Percentiles rank a stretch among this genome's conserved stretches.
Evolutionary conservation across 345 rosid species (phyloP).

Genomic region (Hibiscus tridactylites): DNA sequence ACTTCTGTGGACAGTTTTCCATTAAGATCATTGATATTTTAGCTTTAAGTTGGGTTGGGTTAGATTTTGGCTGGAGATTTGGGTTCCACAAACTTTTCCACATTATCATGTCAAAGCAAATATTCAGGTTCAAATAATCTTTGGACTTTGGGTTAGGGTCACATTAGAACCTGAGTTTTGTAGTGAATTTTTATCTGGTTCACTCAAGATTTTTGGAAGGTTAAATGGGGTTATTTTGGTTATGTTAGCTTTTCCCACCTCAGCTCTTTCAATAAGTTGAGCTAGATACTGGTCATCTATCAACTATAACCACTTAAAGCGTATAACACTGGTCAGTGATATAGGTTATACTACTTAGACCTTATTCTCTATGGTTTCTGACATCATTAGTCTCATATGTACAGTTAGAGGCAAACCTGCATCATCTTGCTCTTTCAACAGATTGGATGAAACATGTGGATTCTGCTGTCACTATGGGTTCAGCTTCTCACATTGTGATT

Average conservation of each 20-base stretch:
- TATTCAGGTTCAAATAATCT: neutral
- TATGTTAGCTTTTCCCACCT: neutral
- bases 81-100: neutral
- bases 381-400: conserved; percentile 15
- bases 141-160: neutral
- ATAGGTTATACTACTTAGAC: neutral
- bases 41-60: neutral
- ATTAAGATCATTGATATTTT: neutral
- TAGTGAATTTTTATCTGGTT: neutral
- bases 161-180: neutral
- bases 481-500: conserved; percentile 61
- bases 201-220: neutral
- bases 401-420: conserved; percentile 82
- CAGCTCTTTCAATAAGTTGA: neutral
- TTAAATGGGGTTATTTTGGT: neutral
- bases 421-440: conserved; percentile 57
- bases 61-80: neutral
- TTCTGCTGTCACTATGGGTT: conserved; percentile 51
- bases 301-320: neutral
- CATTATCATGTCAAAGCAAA: neutral
- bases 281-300: neutral
- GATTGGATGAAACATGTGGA: conserved; percentile 85
- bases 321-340: neutral
- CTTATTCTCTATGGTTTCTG: neutral
- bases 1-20: neutral